Percentiles rank a stretch among this genome's conserved stretches.
Conservation (phyloP, 352 stramenopile species). For the Pythium volutum region DNA sequence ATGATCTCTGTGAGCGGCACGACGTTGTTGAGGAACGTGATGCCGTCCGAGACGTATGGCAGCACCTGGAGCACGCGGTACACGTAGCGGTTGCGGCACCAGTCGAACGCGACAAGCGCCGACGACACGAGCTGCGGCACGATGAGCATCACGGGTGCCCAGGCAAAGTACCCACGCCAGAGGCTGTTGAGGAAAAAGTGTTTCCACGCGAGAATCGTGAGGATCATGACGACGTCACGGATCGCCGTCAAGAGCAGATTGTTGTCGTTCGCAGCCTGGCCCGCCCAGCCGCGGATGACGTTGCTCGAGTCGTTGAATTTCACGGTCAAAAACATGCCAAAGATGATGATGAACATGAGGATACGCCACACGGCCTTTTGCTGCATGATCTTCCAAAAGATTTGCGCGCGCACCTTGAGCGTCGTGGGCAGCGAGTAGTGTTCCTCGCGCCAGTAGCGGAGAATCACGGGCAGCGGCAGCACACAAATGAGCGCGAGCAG, state of each 20-base stretch:
- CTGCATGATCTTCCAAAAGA: constrained; percentile 76
- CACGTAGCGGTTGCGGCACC: constrained; percentile 50
- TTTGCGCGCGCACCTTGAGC: constrained; percentile 57
- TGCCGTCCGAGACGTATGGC: constrained; percentile 49
- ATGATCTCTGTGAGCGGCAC: constrained; percentile 67
- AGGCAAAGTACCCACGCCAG: constrained; percentile 56
- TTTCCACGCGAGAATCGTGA: constrained; percentile 50
- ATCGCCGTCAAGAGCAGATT: constrained; percentile 40
- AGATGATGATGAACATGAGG: constrained; percentile 61
- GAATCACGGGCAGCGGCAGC: constrained; percentile 43
- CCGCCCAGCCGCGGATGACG: constrained; percentile 42
- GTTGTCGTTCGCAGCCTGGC: constrained; percentile 37
- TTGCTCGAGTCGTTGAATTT: constrained; percentile 47
- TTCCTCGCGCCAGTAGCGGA: constrained; percentile 63
- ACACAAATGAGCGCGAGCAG: constrained; percentile 55
- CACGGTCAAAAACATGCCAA: constrained; percentile 53
- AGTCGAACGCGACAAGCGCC: constrained; percentile 38
- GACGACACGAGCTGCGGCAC: constrained; percentile 47
- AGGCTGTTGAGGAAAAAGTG: constrained; percentile 54
- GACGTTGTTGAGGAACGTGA: constrained; percentile 48
- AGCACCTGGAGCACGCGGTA: constrained; percentile 53
- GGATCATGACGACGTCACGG: constrained; percentile 53
- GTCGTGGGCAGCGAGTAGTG: constrained; percentile 56
- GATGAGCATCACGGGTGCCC: constrained; percentile 46
- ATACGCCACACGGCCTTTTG: constrained; percentile 73